phyloP scores from a whole-genome alignment of 371 early-diverging fungal genomes.

The Mortierella sp. region DNA sequence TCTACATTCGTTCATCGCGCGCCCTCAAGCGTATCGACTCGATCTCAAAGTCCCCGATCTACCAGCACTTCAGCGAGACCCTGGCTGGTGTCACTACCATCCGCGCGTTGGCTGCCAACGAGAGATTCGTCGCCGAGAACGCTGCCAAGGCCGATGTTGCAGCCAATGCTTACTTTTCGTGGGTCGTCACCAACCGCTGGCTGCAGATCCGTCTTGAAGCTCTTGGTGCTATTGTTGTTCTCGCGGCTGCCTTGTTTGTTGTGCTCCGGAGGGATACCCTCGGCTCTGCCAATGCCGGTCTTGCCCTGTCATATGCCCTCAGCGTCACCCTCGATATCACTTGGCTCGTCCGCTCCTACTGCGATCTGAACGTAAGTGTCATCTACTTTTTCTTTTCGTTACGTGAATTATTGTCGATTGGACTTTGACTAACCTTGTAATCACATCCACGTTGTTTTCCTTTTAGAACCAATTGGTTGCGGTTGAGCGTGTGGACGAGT shows the following conservation, averaged over 20 bases:
- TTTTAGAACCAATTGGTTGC: constrained; percentile 54
- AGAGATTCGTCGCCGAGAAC: constrained; percentile 14
- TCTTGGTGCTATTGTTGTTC: constrained; percentile 22
- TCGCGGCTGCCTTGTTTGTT: constrained; percentile 53
- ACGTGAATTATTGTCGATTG: not conserved
- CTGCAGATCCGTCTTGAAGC: constrained; percentile 44
- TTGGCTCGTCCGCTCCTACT: constrained; percentile 55
- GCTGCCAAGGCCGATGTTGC: constrained; percentile 15
- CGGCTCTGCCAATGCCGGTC: constrained; percentile 61
- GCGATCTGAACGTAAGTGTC: constrained; percentile 13
- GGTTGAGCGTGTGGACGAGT: constrained; percentile 77
- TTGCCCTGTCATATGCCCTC: constrained; percentile 71
- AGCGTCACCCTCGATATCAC: constrained; percentile 60
- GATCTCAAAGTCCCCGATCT: constrained; percentile 60
- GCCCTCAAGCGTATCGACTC: constrained; percentile 64
- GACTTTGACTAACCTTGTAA: not conserved
- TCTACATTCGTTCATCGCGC: constrained; percentile 58
- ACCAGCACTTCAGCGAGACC: constrained; percentile 57
- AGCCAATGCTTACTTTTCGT: constrained; percentile 22
- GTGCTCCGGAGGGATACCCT: constrained; percentile 35
- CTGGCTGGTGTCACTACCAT: constrained; percentile 58
- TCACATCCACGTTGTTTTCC: not conserved
- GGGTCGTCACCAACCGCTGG: constrained; percentile 35
- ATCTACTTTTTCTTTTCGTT: not conserved
- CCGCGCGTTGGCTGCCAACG: constrained; percentile 26